Conservation (phyloP, 148 eudicot genomes). For the Mesembryanthemum crystallinum region DNA sequence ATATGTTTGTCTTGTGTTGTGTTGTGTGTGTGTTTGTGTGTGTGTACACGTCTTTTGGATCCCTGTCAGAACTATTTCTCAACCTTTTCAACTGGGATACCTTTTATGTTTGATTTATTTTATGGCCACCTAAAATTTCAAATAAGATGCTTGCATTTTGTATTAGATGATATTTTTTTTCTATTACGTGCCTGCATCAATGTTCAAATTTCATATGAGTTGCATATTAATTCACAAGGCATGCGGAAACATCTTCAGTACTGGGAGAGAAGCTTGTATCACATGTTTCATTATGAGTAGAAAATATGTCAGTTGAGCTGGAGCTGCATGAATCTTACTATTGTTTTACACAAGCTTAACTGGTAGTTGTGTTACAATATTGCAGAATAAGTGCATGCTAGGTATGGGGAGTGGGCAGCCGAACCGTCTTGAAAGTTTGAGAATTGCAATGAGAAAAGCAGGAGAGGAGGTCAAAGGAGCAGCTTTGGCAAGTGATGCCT, state of each 20-base stretch:
- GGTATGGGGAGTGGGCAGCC: constrained; percentile 99
- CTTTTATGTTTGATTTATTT: neutral
- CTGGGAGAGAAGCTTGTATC: neutral
- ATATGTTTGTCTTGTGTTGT: no score
- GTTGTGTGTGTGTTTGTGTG: no score
- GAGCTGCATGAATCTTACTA: neutral
- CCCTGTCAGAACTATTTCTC: no score
- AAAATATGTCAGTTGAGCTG: neutral
- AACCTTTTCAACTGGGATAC: neutral
- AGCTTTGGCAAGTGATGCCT: constrained; percentile 98
- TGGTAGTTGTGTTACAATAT: neutral
- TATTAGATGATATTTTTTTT: no score
- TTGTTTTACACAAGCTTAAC: neutral
- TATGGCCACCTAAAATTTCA: neutral
- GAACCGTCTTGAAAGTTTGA: constrained; percentile 87
- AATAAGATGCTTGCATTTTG: neutral
- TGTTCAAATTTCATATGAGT: neutral
- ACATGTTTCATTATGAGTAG: neutral
- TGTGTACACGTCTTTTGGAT: no score
- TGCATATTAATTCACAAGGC: neutral
- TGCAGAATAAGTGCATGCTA: constrained; percentile 80
- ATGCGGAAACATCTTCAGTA: neutral
- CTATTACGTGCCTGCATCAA: neutral
- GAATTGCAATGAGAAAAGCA: constrained; percentile 89
- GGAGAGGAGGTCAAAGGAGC: constrained; percentile 91